These are phyloP conservation scores for Clausena lansium DNA, from an alignment of 345 rosid species.

Conservation along the genomic window DNA sequence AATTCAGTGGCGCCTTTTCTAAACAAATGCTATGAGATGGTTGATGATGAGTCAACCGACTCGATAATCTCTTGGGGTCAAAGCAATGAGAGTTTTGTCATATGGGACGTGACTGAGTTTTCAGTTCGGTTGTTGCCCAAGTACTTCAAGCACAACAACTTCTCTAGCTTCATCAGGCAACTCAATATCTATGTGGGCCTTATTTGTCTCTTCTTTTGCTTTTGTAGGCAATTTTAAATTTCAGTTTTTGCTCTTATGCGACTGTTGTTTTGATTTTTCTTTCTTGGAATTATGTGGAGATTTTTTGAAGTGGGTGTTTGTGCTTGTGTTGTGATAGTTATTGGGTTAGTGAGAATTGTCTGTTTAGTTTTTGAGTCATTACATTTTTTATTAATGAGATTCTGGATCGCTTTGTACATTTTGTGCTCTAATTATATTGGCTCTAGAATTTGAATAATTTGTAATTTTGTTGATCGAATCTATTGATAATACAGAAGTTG, in stretches of 20 bases:
- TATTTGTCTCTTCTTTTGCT: slow-evolving; percentile 5
- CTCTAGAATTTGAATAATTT: background rate
- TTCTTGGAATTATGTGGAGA: background rate
- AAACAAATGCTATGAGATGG: slow-evolving; percentile 87
- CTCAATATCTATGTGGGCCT: slow-evolving; percentile 83
- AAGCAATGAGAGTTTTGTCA: slow-evolving; percentile 50
- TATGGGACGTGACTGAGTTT: slow-evolving; percentile 60
- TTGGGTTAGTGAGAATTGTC: background rate
- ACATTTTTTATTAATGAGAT: background rate
- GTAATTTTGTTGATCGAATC: background rate
- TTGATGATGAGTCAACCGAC: slow-evolving; percentile 63
- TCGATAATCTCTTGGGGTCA: slow-evolving; percentile 65
- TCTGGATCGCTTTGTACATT: background rate
- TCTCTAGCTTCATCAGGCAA: slow-evolving; percentile 81
- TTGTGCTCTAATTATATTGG: background rate
- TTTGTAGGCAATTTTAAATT: background rate
- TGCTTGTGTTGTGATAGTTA: background rate
- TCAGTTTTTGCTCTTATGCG: background rate
- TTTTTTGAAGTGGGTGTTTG: background rate
- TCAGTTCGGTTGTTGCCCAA: slow-evolving; percentile 64
- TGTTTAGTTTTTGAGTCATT: background rate
- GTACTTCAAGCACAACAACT: slow-evolving; percentile 81
- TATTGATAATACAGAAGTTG: background rate
- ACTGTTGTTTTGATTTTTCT: background rate
- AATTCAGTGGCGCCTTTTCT: slow-evolving; percentile 65